Percentiles rank a stretch among this genome's conserved stretches.
phyloP scores from a whole-genome alignment of 2,329 filamentous ascomycete species.

The Penicillium nordicum region DNA sequence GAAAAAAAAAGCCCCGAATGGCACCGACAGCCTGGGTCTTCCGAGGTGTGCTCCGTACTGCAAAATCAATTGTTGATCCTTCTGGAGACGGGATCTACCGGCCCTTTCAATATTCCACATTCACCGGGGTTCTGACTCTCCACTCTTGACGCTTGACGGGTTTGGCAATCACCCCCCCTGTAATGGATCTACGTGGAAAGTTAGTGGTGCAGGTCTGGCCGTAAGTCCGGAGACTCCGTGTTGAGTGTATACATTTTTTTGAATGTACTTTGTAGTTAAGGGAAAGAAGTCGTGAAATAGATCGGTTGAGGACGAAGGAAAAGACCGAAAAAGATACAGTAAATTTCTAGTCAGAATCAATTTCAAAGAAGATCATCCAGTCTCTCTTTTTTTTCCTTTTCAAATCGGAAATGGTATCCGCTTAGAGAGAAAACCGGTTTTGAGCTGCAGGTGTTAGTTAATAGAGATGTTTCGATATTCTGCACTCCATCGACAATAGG shows the following conservation, averaged over 20 bases:
- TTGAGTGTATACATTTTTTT: background rate
- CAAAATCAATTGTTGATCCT: background rate
- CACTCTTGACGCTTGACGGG: background rate
- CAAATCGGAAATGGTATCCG: constrained; percentile 3
- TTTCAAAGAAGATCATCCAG: too few species aligned
- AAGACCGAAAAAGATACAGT: too few species aligned
- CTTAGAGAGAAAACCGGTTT: background rate
- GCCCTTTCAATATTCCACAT: constrained; percentile 4
- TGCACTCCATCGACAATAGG: too few species aligned
- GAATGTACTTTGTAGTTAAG: background rate
- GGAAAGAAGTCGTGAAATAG: background rate
- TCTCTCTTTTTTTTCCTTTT: too few species aligned
- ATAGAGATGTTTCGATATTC: background rate
- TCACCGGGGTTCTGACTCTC: background rate
- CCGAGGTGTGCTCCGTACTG: background rate
- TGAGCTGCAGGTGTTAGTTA: background rate
- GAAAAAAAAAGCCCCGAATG: background rate
- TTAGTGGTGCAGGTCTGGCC: background rate
- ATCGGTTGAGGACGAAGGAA: background rate
- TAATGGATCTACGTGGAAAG: background rate
- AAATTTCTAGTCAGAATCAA: too few species aligned
- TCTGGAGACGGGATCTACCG: constrained; percentile 8
- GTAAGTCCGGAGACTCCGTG: background rate
- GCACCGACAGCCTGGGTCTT: background rate
- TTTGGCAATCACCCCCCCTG: background rate